Evolutionary conservation across 1,284 basidiomycete species (phyloP), one percentile per base, ranked within the genome.

Genomic region (Exsudoporus floridanus): DNA sequence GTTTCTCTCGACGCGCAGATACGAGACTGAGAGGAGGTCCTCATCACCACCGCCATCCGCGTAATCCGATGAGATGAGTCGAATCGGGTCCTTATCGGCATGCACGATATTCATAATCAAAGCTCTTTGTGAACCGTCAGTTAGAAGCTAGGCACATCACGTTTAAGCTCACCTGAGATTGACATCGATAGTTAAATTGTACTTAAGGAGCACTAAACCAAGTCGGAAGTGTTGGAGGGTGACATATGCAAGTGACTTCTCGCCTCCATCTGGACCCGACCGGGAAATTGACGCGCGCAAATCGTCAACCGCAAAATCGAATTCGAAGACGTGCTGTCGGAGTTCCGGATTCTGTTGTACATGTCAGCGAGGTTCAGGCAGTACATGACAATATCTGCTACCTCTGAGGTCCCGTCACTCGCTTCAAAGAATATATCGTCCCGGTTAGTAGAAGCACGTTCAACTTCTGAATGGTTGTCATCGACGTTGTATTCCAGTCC

Each of bases 221-320:
- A 98, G 75, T 23, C 81, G 80, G 67, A 99, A 99, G 28, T 84
- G 83, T 59, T 93, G 83, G 30, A 99, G 81, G 4, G 83, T 78
- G 9, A 96, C 83, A 63, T 92, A 83, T 8, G 94, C 96, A 13
- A 99, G 74, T 6, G 79, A 75, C 53, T 78, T 83, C 58, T 97
- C 94, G 3, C 73, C 67, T 27, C 82, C 83, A 46, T 83, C 77
- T 33, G 74, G 68, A 37, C 73, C 74, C 3, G 85, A 82, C 58
- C 91, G 92, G 64, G 82, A 94, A 49, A 99, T 77, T 4, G 88
- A 86, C 0, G 89, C 93, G 49, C 89, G 81, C n/a, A 99, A 77
- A 49, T 83, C 83, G 52, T 94, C 92, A 35, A 99, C 98, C 34
- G 86, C 78, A 72, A 99, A 98, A 46, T 88, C 78, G 58, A 99